Base-by-base conservation (phyloP, 805 yeast genomes). In the Crinitomyces ghanaensis region DNA sequence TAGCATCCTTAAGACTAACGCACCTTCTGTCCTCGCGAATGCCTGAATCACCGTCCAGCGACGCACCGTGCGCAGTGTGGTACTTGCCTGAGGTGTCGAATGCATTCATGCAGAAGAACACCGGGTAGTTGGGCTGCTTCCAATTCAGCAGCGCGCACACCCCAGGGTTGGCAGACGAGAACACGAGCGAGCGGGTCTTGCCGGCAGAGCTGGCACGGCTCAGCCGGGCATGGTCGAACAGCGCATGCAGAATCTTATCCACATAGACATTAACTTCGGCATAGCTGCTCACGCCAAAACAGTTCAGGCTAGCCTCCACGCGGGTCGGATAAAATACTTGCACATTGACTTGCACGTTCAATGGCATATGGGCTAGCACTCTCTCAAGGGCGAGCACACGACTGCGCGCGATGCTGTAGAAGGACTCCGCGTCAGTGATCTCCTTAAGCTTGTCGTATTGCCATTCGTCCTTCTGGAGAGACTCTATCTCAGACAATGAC, bases 101-200 rank as follows among this genome's bases (percentile, higher is more conserved):
- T 15, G 43, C 53, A 45, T 74, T 76, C 69, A 86, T 72, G 36
- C 77, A 72, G 58, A 82, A 80, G 43, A 91, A 75, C 1, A 91
- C 97, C 0, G 98, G 96, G 58, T 79, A 91, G 54, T 88, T 88
- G 9, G 98, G 97, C 58, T 91, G 98, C 57, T 91, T 91, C 98
- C 98, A 91, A 57, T 91, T 91, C 46, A 91, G 60, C 29, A 84
- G 80, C 7, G 94, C 83, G 57, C 97, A 91, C n/a, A 85, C 83
- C 29, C 75, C 72, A 21, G 95, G 80, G 55, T 85, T 84, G 36
- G 80, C 72, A 1, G 95, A 83, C 8, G 93, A 73, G 56, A 91
- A 82, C 6, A 88, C 75, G 27, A 91, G 60, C 1, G 93, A 74
- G 38, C 94, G 63, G 14, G 70, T 33, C 54, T 16, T 54, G 49